A percentile compares a stretch with the other conserved stretches of the same genome.
These are phyloP conservation scores for Neoscytalidium dimidiatum DNA, from an alignment of 2,329 filamentous ascomycete genomes.

Conservation along the genomic window DNA sequence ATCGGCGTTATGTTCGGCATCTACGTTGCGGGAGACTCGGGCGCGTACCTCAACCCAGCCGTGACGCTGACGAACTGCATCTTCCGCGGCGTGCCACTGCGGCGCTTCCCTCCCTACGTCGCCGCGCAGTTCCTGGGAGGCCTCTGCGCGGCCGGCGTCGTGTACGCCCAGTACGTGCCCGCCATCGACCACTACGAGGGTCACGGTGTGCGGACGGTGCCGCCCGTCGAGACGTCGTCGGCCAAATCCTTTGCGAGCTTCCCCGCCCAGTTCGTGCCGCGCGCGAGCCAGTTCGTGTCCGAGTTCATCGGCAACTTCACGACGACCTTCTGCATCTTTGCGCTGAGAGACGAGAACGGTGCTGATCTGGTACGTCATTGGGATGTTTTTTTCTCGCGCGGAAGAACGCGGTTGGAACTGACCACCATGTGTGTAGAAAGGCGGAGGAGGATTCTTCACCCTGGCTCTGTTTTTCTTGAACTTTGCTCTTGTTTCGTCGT, in stretches of 20 bases:
- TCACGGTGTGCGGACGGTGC: constrained; percentile 62
- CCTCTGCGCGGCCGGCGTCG: constrained; percentile 56
- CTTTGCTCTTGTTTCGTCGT: constrained; percentile 72
- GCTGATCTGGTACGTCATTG: neutral
- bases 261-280: constrained; percentile 66
- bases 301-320: constrained; percentile 70
- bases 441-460: constrained; percentile 42
- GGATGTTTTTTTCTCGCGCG: too few species aligned
- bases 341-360: constrained; percentile 55
- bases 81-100: constrained; percentile 68
- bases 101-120: constrained; percentile 67
- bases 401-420: constrained; percentile 19
- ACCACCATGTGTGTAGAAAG: constrained; percentile 38
- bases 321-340: constrained; percentile 72
- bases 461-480: constrained; percentile 70
- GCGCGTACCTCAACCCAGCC: constrained; percentile 66
- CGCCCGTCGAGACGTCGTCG: constrained; percentile 56
- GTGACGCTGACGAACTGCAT: constrained; percentile 70
- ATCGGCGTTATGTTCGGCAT: constrained; percentile 49
- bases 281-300: constrained; percentile 68
- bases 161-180: constrained; percentile 50
- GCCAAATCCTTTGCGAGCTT: constrained; percentile 75
- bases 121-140: constrained; percentile 67
- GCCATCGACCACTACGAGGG: constrained; percentile 68
- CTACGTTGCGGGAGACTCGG: constrained; percentile 65